Percentiles rank a stretch among this genome's conserved stretches.
Conservation (phyloP, 306 rosid species). For the Acacia crassicarpa region DNA sequence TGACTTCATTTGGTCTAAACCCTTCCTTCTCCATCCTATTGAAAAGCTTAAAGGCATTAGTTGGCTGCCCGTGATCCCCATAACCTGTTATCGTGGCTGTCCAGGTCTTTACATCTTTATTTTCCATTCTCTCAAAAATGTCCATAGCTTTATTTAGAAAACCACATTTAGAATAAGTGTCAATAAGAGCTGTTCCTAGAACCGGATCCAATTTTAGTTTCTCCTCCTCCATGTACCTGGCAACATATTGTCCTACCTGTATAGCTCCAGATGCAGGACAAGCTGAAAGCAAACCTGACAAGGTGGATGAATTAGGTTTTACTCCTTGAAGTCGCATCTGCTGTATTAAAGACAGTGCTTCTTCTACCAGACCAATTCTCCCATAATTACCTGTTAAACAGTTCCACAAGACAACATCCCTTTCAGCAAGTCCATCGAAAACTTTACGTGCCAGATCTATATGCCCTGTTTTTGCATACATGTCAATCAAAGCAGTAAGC, state of each 20-base stretch:
- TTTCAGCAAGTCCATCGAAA: conserved; percentile 47
- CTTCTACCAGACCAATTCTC: conserved; percentile 48
- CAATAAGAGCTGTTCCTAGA: conserved; percentile 76
- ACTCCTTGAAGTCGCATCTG: conserved; percentile 52
- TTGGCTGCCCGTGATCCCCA: conserved; percentile 65
- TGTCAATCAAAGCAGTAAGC: conserved; percentile 58
- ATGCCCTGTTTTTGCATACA: conserved; percentile 53
- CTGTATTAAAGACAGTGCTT: conserved; percentile 47
- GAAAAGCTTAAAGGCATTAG: conserved; percentile 48
- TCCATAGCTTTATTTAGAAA: conserved; percentile 56
- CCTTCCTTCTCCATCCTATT: conserved; percentile 60
- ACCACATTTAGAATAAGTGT: conserved; percentile 72
- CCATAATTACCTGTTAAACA: conserved; percentile 65
- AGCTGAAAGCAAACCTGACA: conserved; percentile 61
- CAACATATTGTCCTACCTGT: conserved; percentile 39
- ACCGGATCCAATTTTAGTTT: conserved; percentile 50
- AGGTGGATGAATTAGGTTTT: conserved; percentile 60
- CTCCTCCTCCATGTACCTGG: conserved; percentile 51
- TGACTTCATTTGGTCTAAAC: conserved; percentile 56
- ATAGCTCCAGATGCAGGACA: conserved; percentile 57
- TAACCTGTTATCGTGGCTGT: conserved; percentile 69
- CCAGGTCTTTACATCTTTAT: conserved; percentile 74
- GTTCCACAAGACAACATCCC: conserved; percentile 73
- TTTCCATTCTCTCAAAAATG: conserved; percentile 51
- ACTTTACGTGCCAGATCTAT: conserved; percentile 35